phyloP scores from a whole-genome alignment of 1,284 basidiomycete species.

The Leccinum fuscescens region DNA sequence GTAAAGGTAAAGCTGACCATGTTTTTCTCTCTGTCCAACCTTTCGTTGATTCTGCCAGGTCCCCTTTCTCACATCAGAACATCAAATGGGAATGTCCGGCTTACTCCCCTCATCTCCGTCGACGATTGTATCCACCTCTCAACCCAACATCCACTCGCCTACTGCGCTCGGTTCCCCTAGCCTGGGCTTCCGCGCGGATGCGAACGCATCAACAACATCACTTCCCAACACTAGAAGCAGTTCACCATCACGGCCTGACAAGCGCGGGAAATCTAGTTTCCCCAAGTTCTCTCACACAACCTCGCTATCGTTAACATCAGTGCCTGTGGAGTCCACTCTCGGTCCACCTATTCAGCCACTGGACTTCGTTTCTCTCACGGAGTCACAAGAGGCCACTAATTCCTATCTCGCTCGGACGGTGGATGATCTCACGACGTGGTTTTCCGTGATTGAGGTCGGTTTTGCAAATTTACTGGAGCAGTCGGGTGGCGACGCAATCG shows the following conservation, averaged over 20 bases:
- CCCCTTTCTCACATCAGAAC: conserved; percentile 64
- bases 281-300: conserved; percentile 29
- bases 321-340: conserved; percentile 27
- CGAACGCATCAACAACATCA: conserved; percentile 32
- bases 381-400: conserved; percentile 63
- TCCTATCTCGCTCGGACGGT: conserved; percentile 73
- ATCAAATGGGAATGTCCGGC: conserved; percentile 67
- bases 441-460: conserved; percentile 74
- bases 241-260: conserved; percentile 40
- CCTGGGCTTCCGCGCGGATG: conserved; percentile 29
- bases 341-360: conserved; percentile 59
- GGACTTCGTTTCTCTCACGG: conserved; percentile 64
- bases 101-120: conserved; percentile 78
- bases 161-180: conserved; percentile 40
- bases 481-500: conserved; percentile 46
- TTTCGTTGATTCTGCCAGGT: conserved; percentile 41
- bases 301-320: conserved; percentile 34
- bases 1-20: conserved; percentile 51
- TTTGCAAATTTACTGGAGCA: conserved; percentile 64
- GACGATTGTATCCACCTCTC: conserved; percentile 46
- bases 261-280: conserved; percentile 22
- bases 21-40: conserved; percentile 2
- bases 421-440: conserved; percentile 79
- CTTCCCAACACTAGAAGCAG: conserved; percentile 42
- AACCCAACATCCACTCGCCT: conserved; percentile 41